These are phyloP conservation scores for Dioscorea dumetorum DNA, from an alignment of 106 monocot genomes.

Conservation along the genomic window DNA sequence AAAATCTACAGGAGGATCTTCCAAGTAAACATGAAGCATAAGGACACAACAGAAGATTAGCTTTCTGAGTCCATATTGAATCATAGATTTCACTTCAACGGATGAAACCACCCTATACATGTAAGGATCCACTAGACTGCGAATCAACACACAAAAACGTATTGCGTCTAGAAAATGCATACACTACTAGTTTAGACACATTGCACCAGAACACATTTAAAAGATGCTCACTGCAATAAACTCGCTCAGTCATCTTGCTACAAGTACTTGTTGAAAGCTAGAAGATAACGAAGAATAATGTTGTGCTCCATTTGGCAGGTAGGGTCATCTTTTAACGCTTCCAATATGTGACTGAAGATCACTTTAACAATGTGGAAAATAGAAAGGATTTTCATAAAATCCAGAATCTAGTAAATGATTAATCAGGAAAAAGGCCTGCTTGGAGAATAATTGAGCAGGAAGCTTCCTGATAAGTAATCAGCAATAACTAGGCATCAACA, in stretches of 20 bases:
- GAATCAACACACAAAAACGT: not conserved
- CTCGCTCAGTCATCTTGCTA: slow-evolving; percentile 65
- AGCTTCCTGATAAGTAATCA: no score
- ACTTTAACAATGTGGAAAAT: slow-evolving; percentile 54
- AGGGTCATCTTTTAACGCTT: slow-evolving; percentile 50
- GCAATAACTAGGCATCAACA: no score
- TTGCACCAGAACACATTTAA: no score
- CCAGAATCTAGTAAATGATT: no score
- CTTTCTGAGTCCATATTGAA: slow-evolving; percentile 51
- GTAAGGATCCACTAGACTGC: slow-evolving; percentile 55
- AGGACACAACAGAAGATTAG: no score
- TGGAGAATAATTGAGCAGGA: no score
- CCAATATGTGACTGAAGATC: slow-evolving; percentile 70
- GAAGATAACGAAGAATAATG: slow-evolving; percentile 59
- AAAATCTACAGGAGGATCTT: slow-evolving; percentile 89
- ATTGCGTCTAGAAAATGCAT: not conserved
- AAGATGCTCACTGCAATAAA: slow-evolving; percentile 66
- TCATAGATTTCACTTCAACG: slow-evolving; percentile 19
- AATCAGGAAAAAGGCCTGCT: no score
- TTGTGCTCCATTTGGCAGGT: slow-evolving; percentile 70
- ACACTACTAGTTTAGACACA: no score
- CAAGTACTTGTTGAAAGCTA: slow-evolving; percentile 55
- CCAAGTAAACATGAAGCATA: slow-evolving; percentile 69
- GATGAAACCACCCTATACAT: slow-evolving; percentile 38
- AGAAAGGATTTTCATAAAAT: slow-evolving; percentile 33